Conservation (phyloP, 2,329 filamentous ascomycete species). For the Daldinia eschscholtzii region DNA sequence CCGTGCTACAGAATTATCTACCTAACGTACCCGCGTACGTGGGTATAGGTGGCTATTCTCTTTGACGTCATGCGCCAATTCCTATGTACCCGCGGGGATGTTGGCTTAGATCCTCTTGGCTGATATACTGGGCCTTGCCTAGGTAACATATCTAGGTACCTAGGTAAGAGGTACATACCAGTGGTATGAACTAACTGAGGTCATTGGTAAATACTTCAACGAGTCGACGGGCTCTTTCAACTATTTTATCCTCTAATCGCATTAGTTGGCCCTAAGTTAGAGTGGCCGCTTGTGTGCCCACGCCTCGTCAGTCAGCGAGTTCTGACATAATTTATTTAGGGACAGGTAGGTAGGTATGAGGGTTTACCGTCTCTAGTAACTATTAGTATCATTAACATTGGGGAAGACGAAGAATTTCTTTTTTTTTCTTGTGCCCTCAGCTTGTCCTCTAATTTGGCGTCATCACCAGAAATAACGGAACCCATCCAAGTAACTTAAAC, state of each 20-base stretch:
- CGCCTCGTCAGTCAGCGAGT: slow-evolving; percentile 26
- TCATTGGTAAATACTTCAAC: slow-evolving; percentile 3
- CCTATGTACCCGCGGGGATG: slow-evolving; percentile 17
- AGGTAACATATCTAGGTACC: background rate
- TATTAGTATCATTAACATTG: slow-evolving; percentile 2
- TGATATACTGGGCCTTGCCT: background rate
- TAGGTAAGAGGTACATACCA: background rate
- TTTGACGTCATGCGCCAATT: slow-evolving; percentile 39
- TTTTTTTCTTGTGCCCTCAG: background rate
- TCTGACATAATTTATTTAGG: slow-evolving; percentile 40
- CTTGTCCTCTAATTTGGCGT: slow-evolving; percentile 6
- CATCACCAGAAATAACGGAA: slow-evolving; percentile 7
- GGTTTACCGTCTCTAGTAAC: slow-evolving; percentile 2
- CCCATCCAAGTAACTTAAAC: background rate
- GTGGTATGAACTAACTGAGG: background rate
- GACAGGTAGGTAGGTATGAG: slow-evolving; percentile 6
- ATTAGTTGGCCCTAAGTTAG: slow-evolving; percentile 2
- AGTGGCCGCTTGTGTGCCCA: slow-evolving; percentile 9
- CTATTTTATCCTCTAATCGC: slow-evolving; percentile 10
- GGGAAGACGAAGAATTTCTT: slow-evolving; percentile 7
- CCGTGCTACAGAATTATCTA: background rate
- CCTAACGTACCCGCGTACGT: too few species aligned
- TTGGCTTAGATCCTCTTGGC: slow-evolving; percentile 9
- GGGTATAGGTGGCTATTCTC: background rate
- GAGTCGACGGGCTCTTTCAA: background rate